Conservation (phyloP, 2,329 filamentous ascomycete species). For the Cytospora paraplurivora region DNA sequence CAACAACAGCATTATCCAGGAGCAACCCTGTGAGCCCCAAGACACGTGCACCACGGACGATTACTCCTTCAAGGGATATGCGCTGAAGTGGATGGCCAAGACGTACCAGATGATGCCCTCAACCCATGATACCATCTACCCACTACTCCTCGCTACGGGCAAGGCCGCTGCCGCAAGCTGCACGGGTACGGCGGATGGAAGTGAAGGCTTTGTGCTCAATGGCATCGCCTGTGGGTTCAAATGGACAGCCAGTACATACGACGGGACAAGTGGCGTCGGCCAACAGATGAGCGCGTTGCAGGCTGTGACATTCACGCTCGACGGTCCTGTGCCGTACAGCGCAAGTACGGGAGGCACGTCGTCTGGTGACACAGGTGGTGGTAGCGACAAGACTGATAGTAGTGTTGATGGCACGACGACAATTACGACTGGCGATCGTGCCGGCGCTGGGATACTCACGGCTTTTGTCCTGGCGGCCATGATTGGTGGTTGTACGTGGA, state of each 20-base stretch:
- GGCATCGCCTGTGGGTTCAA: slow-evolving; percentile 65
- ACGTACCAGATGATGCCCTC: slow-evolving; percentile 63
- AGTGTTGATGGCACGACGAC: slow-evolving; percentile 10
- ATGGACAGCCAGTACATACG: slow-evolving; percentile 55
- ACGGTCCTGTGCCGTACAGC: slow-evolving; percentile 44
- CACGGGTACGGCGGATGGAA: slow-evolving; percentile 57
- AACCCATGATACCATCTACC: slow-evolving; percentile 54
- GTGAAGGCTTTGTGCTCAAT: slow-evolving; percentile 57
- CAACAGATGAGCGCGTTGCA: slow-evolving; percentile 61
- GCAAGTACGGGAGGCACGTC: slow-evolving; percentile 54
- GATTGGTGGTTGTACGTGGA: slow-evolving; percentile 52
- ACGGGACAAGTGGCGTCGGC: slow-evolving; percentile 59
- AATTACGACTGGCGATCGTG: slow-evolving; percentile 42
- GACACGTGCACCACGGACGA: slow-evolving; percentile 69
- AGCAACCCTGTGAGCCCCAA: slow-evolving; percentile 64
- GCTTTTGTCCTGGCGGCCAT: slow-evolving; percentile 45
- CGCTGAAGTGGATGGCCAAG: slow-evolving; percentile 65
- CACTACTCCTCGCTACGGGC: slow-evolving; percentile 59
- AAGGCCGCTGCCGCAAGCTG: slow-evolving; percentile 64
- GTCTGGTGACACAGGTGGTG: slow-evolving; percentile 45
- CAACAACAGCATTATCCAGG: slow-evolving; percentile 61
- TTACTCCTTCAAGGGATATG: slow-evolving; percentile 70
- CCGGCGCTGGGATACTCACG: slow-evolving; percentile 53
- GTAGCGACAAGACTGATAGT: slow-evolving; percentile 37
- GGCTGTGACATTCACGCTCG: slow-evolving; percentile 48